A percentile compares a stretch with the other conserved stretches of the same genome.
These are phyloP conservation scores for Didymella sp. DNA, from an alignment of 2,329 filamentous ascomycete species.

Conservation along the genomic window DNA sequence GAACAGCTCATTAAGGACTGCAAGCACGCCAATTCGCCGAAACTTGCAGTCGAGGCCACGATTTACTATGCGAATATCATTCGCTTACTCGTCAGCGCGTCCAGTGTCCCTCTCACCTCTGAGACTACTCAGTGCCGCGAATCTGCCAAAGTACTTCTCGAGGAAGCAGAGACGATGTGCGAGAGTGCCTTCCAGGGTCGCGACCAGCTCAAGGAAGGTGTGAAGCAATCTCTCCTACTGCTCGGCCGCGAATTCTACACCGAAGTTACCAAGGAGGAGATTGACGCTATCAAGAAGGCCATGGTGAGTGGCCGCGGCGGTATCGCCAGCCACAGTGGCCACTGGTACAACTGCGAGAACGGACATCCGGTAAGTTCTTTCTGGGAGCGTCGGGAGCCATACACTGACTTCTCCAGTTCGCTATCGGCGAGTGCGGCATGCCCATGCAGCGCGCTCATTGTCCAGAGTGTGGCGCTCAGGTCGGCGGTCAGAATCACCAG, in stretches of 20 bases:
- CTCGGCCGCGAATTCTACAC: conserved; percentile 50
- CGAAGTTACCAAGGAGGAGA: conserved; percentile 52
- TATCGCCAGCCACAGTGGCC: conserved; percentile 57
- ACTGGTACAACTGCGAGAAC: conserved; percentile 68
- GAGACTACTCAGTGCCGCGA: conserved; percentile 24
- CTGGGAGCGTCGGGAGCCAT: background rate
- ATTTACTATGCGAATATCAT: conserved; percentile 46
- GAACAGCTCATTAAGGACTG: conserved; percentile 41
- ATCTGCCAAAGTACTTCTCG: conserved; percentile 37
- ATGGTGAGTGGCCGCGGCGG: conserved; percentile 56
- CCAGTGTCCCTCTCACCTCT: conserved; percentile 15
- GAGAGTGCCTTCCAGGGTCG: conserved; percentile 39
- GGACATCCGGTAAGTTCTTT: conserved; percentile 56
- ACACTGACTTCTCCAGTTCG: conserved; percentile 51
- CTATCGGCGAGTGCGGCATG: conserved; percentile 71
- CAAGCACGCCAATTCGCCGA: conserved; percentile 43
- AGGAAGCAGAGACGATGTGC: conserved; percentile 44
- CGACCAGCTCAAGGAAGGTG: conserved; percentile 29
- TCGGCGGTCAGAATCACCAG: conserved; percentile 64
- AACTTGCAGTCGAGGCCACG: conserved; percentile 47
- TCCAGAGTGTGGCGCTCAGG: conserved; percentile 62
- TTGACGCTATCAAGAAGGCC: conserved; percentile 55
- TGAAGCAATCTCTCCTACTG: conserved; percentile 39
- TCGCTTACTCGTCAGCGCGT: conserved; percentile 34
- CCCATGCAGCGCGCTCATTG: conserved; percentile 68